Evolutionary conservation across 192 early-diverging fungal genomes (phyloP), one percentile per base, ranked within the genome.

Genomic region (Anaeromyces robustus): DNA sequence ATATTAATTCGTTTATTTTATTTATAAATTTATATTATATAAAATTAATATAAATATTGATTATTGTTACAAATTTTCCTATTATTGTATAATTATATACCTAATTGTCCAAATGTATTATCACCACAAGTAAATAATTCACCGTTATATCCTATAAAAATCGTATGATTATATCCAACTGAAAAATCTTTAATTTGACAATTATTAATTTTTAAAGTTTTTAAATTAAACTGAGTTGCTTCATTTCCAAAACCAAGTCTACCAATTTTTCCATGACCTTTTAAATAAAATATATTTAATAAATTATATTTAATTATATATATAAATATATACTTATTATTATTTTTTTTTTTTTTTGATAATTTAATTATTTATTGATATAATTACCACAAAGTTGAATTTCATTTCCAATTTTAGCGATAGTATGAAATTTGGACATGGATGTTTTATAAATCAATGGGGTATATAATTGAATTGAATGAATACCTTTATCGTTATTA

Each of bases 361-460:
- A 7, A 7, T 34, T 34, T 34, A 34, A 34, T 34, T 34, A 34
- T 34, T 7, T 7, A 34, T 1, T 16, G 1, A 2, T 12, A 16
- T 41, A 52, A 2, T 22, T 68, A 68, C 52, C 52, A 68, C 52
- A 68, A 9, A 68, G 28, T 9, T 68, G 52, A n/a, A 68, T 9
- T 68, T 68, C 52, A 68, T 68, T 68, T 68, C 52, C 52, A 11
- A 68, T 22, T 68, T 68, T 68, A 31, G 90, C 78, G 1, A 86
- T 89, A 28, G 86, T 86, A 81, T 95, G 94, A 41, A 90, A 94
- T 82, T 95, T 95, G 7, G 90, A 90, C 85, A 93, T 88, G 18
- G 82, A 78, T 0, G 93, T 81, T 5, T 85, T 79, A 78, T 82
- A 29, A 22, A 89, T 83, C 1, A 31, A 28, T 17, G 85, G 86